Conservation (phyloP, 805 yeast species). For the Saccharomyces kudriavzevii region DNA sequence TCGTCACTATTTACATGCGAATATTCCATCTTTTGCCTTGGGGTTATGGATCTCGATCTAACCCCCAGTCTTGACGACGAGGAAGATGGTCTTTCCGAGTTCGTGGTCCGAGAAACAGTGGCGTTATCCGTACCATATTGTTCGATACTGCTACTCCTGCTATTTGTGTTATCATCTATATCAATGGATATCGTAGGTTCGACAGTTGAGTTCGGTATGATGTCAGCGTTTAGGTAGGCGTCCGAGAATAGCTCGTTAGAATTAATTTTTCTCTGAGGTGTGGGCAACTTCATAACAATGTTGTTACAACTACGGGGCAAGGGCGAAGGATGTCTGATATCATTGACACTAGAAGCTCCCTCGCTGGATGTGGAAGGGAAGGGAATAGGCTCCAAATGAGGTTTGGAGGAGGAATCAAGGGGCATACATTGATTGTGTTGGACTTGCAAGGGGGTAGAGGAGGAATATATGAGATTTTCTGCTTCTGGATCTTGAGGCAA, state of each 20-base stretch:
- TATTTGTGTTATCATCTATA: constrained; percentile 4
- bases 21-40: constrained; percentile 14
- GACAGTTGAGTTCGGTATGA: constrained; percentile 31
- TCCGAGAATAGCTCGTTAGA: constrained; percentile 32
- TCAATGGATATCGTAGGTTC: neutral
- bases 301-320: neutral
- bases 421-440: neutral
- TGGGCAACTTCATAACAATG: constrained; percentile 8
- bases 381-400: neutral
- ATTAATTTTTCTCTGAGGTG: constrained; percentile 15
- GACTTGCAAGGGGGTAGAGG: neutral
- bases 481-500: neutral
- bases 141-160: neutral
- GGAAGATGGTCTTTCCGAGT: constrained; percentile 24
- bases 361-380: neutral
- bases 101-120: constrained; percentile 8
- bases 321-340: neutral
- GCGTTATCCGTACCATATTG: constrained; percentile 5
- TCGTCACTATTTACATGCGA: neutral
- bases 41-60: constrained; percentile 21
- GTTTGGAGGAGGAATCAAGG: neutral
- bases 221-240: constrained; percentile 35
- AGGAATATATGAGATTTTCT: neutral
- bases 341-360: neutral
- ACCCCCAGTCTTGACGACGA: constrained; percentile 26